Conservation (phyloP, 2,329 filamentous ascomycete species). For the Colletotrichum sp. region DNA sequence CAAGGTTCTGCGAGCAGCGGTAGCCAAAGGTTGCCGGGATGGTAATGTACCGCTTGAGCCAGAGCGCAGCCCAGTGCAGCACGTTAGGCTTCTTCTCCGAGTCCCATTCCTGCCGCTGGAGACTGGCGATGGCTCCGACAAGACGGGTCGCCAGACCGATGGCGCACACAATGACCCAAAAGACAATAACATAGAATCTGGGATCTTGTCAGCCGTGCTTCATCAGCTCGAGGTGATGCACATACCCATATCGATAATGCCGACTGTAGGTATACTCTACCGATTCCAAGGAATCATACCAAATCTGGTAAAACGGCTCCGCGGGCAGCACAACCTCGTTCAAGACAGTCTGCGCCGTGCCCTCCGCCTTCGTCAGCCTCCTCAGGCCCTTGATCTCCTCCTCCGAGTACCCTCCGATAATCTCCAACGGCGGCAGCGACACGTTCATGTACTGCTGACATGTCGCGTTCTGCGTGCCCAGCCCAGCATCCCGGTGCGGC, state of each 20-base stretch:
- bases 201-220: background rate
- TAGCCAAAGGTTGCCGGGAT: constrained; percentile 49
- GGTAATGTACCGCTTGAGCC: constrained; percentile 36
- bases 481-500: constrained; percentile 25
- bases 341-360: constrained; percentile 16
- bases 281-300: constrained; percentile 44
- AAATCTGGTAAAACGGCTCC: constrained; percentile 33
- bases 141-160: constrained; percentile 39
- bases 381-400: constrained; percentile 34
- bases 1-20: constrained; percentile 45
- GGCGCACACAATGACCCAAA: constrained; percentile 43
- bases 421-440: constrained; percentile 36
- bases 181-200: constrained; percentile 40
- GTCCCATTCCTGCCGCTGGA: constrained; percentile 2
- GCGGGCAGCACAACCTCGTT: constrained; percentile 38
- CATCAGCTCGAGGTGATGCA: background rate
- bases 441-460: constrained; percentile 30
- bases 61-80: constrained; percentile 21
- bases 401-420: constrained; percentile 37
- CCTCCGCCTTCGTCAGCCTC: constrained; percentile 33
- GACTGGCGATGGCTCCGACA: constrained; percentile 3
- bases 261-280: constrained; percentile 35
- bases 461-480: constrained; percentile 35
- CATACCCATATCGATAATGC: constrained; percentile 43
- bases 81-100: constrained; percentile 1